Percentiles rank a stretch among this genome's conserved stretches.
Evolutionary conservation across 202 grass and related monocot genomes (phyloP).

Genomic region (Carex arenaria): DNA sequence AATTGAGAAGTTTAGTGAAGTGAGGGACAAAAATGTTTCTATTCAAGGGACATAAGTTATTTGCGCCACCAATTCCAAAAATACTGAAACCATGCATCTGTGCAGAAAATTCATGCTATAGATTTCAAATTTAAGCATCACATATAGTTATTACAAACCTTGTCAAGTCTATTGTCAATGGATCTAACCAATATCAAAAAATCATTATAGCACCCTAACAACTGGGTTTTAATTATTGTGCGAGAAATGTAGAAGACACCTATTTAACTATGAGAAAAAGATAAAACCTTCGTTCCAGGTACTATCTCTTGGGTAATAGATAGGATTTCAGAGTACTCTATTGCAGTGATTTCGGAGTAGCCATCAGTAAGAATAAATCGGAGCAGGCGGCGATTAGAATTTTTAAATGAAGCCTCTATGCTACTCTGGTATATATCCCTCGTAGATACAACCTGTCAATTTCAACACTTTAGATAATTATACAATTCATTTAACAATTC

Average conservation of each 20-base stretch:
- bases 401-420: slow-evolving; percentile 73
- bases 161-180: neutral
- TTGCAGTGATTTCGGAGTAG: slow-evolving; percentile 48
- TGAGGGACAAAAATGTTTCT: neutral
- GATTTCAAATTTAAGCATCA: neutral
- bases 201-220: neutral
- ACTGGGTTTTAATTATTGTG: neutral
- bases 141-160: neutral
- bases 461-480: neutral
- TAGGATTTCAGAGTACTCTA: slow-evolving; percentile 64
- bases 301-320: slow-evolving; percentile 66
- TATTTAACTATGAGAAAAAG: neutral
- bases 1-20: neutral
- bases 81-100: neutral
- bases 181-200: neutral
- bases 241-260: neutral
- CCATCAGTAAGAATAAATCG: slow-evolving; percentile 76
- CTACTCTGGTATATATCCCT: slow-evolving; percentile 77
- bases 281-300: slow-evolving; percentile 74
- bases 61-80: neutral
- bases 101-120: too few relatives aligned
- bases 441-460: slow-evolving; percentile 52
- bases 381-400: slow-evolving; percentile 47
- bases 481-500: neutral
- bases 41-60: neutral